These are phyloP conservation scores for Penicillium egyptiacum DNA, from an alignment of 495 filamentous ascomycete species.

Conservation along the genomic window DNA sequence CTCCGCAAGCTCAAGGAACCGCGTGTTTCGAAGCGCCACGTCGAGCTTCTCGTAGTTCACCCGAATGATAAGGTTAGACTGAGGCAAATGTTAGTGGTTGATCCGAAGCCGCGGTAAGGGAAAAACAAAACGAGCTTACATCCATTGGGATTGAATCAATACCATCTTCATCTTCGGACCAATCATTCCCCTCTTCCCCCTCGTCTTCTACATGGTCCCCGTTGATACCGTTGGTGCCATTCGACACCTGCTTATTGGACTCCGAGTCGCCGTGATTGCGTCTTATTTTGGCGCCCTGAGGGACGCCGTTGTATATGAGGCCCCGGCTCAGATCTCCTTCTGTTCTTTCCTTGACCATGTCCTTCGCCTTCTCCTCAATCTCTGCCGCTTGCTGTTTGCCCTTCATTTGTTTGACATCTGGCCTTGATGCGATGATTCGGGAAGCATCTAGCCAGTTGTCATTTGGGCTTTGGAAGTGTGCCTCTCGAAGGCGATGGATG, in stretches of 20 bases:
- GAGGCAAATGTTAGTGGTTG: not conserved
- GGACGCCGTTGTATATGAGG: conserved; percentile 39
- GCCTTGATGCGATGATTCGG: conserved; percentile 35
- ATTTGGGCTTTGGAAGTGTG: conserved; percentile 51
- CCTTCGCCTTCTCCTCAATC: conserved; percentile 40
- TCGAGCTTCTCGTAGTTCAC: conserved; percentile 84
- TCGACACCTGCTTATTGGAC: conserved; percentile 18
- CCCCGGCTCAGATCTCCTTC: conserved; percentile 36
- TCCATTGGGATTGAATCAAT: conserved; percentile 44
- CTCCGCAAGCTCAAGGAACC: conserved; percentile 65
- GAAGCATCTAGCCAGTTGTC: conserved; percentile 53
- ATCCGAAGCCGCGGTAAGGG: not conserved
- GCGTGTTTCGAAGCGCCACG: conserved; percentile 75
- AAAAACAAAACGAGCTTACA: conserved; percentile 23
- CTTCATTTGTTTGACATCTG: conserved; percentile 47
- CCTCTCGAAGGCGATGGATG: conserved; percentile 47
- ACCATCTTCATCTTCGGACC: conserved; percentile 41
- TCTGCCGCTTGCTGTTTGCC: conserved; percentile 60
- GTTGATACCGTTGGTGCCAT: conserved; percentile 32
- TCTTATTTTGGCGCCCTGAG: conserved; percentile 40
- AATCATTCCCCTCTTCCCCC: conserved; percentile 39
- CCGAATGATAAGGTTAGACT: conserved; percentile 67
- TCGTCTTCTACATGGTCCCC: conserved; percentile 27
- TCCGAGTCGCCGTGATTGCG: conserved; percentile 19
- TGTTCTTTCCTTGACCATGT: conserved; percentile 34